Evolutionary conservation across 768 basidiomycete genomes (phyloP).

Genomic region (Rhizopogon roseolus): DNA sequence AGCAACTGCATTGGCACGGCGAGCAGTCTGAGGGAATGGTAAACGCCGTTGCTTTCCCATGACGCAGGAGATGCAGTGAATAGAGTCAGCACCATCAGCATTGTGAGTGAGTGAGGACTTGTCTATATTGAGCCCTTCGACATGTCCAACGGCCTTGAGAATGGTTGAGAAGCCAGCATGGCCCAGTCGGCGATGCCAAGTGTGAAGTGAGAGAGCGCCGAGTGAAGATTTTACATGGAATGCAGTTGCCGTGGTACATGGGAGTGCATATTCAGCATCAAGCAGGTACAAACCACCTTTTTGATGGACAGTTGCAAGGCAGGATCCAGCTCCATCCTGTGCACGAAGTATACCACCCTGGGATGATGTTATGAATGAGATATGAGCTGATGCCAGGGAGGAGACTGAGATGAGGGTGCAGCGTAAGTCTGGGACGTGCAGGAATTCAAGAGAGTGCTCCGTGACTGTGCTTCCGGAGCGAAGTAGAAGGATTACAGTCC

Average conservation of each 20-base stretch:
- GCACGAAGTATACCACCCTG: background rate
- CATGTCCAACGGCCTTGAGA: too few species aligned
- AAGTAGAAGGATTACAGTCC: background rate
- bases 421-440: background rate
- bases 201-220: too few species aligned
- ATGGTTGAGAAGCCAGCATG: too few species aligned
- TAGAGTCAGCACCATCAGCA: background rate
- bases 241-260: background rate
- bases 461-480: background rate
- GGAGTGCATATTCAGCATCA: background rate
- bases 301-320: background rate
- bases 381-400: background rate
- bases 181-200: too few species aligned
- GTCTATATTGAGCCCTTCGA: too few species aligned
- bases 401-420: background rate
- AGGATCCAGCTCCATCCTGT: accelerated
- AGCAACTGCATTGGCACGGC: accelerated
- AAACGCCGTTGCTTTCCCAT: constrained; percentile 27
- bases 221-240: background rate
- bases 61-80: constrained; percentile 28
- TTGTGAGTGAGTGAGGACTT: background rate
- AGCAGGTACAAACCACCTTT: background rate
- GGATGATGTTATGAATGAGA: background rate
- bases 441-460: background rate
- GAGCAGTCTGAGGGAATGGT: constrained; percentile 22